Percentiles rank a stretch among this genome's conserved stretches.
Conservation (phyloP, 441 rosid genomes). For the Corymbia calophylla region DNA sequence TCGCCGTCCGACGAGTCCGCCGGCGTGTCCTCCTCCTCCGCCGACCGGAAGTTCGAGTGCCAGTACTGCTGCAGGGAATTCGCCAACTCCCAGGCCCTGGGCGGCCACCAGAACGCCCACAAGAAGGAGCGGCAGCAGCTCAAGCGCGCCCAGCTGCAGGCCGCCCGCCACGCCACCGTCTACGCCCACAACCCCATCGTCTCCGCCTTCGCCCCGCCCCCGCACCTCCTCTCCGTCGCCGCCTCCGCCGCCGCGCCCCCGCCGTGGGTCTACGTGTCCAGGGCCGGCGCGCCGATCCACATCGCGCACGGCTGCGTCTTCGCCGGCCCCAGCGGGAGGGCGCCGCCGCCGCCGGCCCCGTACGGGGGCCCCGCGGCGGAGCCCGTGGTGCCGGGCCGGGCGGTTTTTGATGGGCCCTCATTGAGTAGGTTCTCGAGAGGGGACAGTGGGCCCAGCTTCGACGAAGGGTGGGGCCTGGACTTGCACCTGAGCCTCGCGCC, state of each 20-base stretch:
- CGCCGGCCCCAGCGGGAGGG: slow-evolving; percentile 8
- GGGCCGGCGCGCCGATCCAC: slow-evolving; percentile 52
- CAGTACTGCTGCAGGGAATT: slow-evolving; percentile 89
- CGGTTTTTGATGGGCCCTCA: slow-evolving; percentile 15
- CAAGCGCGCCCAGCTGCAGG: slow-evolving; percentile 88
- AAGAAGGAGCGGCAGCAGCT: slow-evolving; percentile 93
- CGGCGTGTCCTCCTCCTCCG: background rate
- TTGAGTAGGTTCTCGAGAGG: slow-evolving; percentile 55
- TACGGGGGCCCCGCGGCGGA: background rate
- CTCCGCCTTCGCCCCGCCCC: slow-evolving; percentile 81
- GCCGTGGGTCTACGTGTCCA: slow-evolving; percentile 81
- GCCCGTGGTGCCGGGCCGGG: background rate
- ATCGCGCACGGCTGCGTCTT: slow-evolving; percentile 77
- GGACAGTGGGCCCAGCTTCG: slow-evolving; percentile 54
- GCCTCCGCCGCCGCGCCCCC: slow-evolving; percentile 16
- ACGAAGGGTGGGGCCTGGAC: slow-evolving; percentile 69
- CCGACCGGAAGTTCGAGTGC: slow-evolving; percentile 87
- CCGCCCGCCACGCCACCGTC: slow-evolving; percentile 72
- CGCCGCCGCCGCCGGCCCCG: background rate
- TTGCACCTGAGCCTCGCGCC: slow-evolving; percentile 94
- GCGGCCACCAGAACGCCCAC: slow-evolving; percentile 99
- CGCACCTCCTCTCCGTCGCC: slow-evolving; percentile 52
- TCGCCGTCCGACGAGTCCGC: slow-evolving; percentile 21
- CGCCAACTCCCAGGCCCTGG: slow-evolving; percentile 94
- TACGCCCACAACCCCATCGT: slow-evolving; percentile 65